Conservation (phyloP, 495 filamentous ascomycete genomes). For the Xylaria palmicola region DNA sequence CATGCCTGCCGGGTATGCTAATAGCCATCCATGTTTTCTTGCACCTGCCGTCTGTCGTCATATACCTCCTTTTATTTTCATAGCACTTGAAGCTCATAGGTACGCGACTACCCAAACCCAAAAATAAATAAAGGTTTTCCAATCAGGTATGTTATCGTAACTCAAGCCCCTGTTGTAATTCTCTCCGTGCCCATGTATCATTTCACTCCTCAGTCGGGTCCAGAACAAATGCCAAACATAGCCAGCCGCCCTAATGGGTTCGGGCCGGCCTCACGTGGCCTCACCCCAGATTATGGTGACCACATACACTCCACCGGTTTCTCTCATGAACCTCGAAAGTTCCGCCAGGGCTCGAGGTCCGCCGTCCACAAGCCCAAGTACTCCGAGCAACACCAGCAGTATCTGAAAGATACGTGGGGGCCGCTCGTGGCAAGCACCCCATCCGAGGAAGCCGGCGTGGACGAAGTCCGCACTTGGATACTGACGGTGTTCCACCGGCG, state of each 20-base stretch:
- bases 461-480: conserved; percentile 24
- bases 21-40: no score
- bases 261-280: background rate
- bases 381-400: conserved; percentile 18
- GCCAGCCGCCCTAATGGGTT: background rate
- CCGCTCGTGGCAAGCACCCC: conserved; percentile 24
- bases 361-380: conserved; percentile 16
- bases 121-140: no score
- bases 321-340: conserved; percentile 14
- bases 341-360: background rate
- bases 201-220: background rate
- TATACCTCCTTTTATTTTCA: no score
- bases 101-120: no score
- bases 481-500: conserved; percentile 24
- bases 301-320: conserved; percentile 4
- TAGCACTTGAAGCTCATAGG: no score
- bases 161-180: no score
- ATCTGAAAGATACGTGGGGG: conserved; percentile 23
- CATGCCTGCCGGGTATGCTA: no score
- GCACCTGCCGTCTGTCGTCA: no score
- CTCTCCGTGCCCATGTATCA: no score
- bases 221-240: background rate
- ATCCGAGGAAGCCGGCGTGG: conserved; percentile 17
- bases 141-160: no score
- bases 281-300: background rate